These are phyloP conservation scores for Pichiaceae sp. DNA, from an alignment of 1,139 yeast species.

Conservation along the genomic window DNA sequence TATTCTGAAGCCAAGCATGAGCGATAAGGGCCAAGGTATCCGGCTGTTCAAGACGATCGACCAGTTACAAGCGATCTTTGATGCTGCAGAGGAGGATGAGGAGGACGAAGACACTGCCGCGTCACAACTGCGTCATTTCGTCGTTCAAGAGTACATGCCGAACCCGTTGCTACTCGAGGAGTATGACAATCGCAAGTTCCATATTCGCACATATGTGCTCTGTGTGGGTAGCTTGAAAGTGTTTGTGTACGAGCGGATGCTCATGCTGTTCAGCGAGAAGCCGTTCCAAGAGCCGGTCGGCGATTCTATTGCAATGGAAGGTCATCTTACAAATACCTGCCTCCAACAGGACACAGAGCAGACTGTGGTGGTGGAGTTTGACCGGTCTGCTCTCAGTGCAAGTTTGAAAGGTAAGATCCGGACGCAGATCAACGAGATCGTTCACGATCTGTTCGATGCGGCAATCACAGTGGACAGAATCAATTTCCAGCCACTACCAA, in stretches of 20 bases:
- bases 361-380: constrained; percentile 56
- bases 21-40: constrained; percentile 95
- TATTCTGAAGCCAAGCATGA: constrained; percentile 94
- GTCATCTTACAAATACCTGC: constrained; percentile 92
- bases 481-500: constrained; percentile 79
- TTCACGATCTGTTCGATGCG: constrained; percentile 72
- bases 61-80: constrained; percentile 75
- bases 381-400: constrained; percentile 37
- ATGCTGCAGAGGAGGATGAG: constrained; percentile 53
- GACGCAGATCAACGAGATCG: constrained; percentile 48
- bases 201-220: constrained; percentile 79
- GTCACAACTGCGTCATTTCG: constrained; percentile 83
- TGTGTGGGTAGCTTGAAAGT: constrained; percentile 69
- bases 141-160: constrained; percentile 71
- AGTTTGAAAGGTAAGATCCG: constrained; percentile 36
- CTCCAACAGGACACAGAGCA: constrained; percentile 44
- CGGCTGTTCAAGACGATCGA: constrained; percentile 69
- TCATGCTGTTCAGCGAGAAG: constrained; percentile 68
- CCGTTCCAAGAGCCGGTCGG: constrained; percentile 36
- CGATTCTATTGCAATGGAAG: constrained; percentile 39
- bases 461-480: constrained; percentile 73
- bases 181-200: constrained; percentile 73
- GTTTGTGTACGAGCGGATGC: constrained; percentile 68
- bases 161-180: constrained; percentile 57
- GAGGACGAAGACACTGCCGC: constrained; percentile 52